phyloP scores from a whole-genome alignment of 1,284 basidiomycete genomes.

The Sporisorium sorghi region DNA sequence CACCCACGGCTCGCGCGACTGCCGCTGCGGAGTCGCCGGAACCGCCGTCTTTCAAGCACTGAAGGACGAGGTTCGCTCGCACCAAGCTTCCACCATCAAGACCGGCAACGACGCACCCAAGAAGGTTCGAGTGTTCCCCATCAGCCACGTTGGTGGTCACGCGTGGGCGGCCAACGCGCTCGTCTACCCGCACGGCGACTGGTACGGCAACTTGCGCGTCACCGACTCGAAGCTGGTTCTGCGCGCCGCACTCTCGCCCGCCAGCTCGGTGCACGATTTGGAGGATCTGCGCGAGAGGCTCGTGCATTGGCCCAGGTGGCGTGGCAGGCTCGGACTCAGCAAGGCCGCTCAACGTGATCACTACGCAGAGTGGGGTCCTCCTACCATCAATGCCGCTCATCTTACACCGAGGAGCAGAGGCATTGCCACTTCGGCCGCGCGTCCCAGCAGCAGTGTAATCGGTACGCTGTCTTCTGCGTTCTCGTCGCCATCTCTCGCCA shows the following conservation, averaged over 20 bases:
- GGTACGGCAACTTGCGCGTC: conserved; percentile 64
- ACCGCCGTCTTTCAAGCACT: conserved; percentile 61
- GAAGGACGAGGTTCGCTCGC: conserved; percentile 46
- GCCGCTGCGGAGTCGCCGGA: conserved; percentile 69
- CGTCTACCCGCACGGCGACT: conserved; percentile 66
- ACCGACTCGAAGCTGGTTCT: conserved; percentile 53
- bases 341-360: conserved; percentile 56
- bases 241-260: conserved; percentile 63
- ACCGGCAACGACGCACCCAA: conserved; percentile 33
- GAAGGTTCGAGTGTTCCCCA: conserved; percentile 49
- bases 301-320: conserved; percentile 68
- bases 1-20: conserved; percentile 69
- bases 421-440: conserved; percentile 15
- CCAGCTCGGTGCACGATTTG: conserved; percentile 62
- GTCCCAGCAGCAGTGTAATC: conserved; percentile 8
- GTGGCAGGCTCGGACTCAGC: conserved; percentile 67
- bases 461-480: neutral
- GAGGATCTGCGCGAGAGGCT: conserved; percentile 56
- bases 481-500: neutral
- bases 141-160: conserved; percentile 67
- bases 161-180: conserved; percentile 68
- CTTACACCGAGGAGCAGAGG: conserved; percentile 49
- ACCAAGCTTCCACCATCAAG: conserved; percentile 48
- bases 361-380: conserved; percentile 59
- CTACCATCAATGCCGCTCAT: conserved; percentile 53